Conservation (phyloP, 352 stramenopile genomes). For the Phytophthora macrochlamydospora region DNA sequence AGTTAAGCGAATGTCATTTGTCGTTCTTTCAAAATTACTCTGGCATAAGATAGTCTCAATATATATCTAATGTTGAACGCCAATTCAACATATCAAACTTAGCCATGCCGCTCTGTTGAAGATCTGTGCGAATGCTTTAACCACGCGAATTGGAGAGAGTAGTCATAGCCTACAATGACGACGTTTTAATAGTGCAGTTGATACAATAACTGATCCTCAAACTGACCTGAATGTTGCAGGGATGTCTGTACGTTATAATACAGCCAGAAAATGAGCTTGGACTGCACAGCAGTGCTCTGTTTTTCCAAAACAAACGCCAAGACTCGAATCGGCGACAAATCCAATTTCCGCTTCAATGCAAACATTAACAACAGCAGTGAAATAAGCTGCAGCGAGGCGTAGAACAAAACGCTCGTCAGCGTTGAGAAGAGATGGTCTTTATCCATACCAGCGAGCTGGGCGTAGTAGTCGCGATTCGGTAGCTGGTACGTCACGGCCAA, state of each 20-base stretch:
- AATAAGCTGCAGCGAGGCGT: slow-evolving; percentile 40
- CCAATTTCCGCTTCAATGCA: slow-evolving; percentile 29
- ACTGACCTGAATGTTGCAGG: not conserved
- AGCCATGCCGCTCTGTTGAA: not conserved
- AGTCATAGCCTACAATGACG: not conserved
- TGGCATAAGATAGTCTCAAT: too few species aligned
- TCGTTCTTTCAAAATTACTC: too few species aligned
- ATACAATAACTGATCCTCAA: too few species aligned
- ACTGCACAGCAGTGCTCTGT: slow-evolving; percentile 31
- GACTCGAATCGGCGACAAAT: slow-evolving; percentile 29
- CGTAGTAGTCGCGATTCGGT: slow-evolving; percentile 45
- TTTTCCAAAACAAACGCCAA: slow-evolving; percentile 46
- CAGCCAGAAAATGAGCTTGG: slow-evolving; percentile 47
- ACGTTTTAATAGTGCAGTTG: too few species aligned
- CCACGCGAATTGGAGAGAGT: not conserved
- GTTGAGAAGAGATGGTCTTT: slow-evolving; percentile 17
- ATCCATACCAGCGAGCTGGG: slow-evolving; percentile 23
- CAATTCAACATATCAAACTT: too few species aligned
- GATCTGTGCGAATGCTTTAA: not conserved
- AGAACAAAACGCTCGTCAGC: slow-evolving; percentile 40
- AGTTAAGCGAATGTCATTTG: too few species aligned
- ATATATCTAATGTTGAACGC: too few species aligned
- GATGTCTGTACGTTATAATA: slow-evolving; percentile 32
- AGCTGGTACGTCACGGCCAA: slow-evolving; percentile 28
- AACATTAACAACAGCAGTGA: slow-evolving; percentile 34